Percentiles rank a stretch among this genome's conserved stretches.
These are phyloP conservation scores for Kodamaea kakaduensis DNA, from an alignment of 805 yeast genomes.

Conservation along the genomic window DNA sequence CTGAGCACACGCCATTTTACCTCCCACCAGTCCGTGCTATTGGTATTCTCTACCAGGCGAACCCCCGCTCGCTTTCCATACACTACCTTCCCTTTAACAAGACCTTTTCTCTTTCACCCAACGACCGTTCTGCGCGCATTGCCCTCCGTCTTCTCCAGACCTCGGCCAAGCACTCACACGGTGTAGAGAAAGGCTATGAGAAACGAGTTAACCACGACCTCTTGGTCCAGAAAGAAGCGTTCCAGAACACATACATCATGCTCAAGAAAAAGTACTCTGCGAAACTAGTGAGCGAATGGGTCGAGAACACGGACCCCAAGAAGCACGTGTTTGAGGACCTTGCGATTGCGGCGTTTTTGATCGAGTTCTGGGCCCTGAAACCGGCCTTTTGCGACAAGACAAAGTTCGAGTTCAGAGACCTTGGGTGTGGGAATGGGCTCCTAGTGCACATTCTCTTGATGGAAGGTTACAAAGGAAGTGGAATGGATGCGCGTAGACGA, in stretches of 20 bases:
- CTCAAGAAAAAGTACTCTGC: conserved; percentile 82
- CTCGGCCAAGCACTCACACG: conserved; percentile 76
- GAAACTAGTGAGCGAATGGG: conserved; percentile 74
- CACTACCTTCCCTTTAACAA: conserved; percentile 66
- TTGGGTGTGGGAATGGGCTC: conserved; percentile 95
- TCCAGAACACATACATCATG: conserved; percentile 76
- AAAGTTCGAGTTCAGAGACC: conserved; percentile 70
- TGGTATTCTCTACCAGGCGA: conserved; percentile 54
- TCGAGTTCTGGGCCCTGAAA: conserved; percentile 70
- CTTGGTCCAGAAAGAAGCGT: conserved; percentile 75
- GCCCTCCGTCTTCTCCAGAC: conserved; percentile 79
- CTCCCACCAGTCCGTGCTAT: conserved; percentile 83
- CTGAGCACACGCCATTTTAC: conserved; percentile 75
- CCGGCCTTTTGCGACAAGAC: conserved; percentile 38
- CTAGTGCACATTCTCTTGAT: conserved; percentile 65
- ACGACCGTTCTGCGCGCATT: conserved; percentile 71
- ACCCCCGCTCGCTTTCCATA: conserved; percentile 51
- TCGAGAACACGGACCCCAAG: conserved; percentile 90
- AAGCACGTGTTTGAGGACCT: conserved; percentile 96
- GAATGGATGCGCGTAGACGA: conserved; percentile 85
- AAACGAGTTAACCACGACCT: conserved; percentile 86
- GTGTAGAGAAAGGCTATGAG: conserved; percentile 78
- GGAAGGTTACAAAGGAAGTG: conserved; percentile 82
- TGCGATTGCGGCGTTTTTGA: conserved; percentile 90
- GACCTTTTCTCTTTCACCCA: conserved; percentile 30